Conservation (phyloP, 805 yeast genomes). For the Metschnikowia koreensis region DNA sequence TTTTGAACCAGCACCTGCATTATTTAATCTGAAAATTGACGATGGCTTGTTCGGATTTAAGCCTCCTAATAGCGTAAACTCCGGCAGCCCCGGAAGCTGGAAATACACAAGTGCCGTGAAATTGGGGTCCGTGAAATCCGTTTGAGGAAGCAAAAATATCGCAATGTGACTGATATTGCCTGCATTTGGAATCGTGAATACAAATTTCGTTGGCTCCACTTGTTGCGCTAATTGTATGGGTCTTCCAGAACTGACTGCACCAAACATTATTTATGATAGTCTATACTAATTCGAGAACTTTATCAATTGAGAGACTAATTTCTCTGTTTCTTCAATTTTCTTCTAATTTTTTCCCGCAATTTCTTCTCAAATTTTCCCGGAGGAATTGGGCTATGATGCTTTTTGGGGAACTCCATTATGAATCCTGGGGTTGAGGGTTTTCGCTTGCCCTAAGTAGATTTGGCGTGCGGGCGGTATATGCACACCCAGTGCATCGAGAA, state of each 20-base stretch:
- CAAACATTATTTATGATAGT: too few species aligned
- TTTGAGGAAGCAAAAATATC: conserved; percentile 80
- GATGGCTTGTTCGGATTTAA: conserved; percentile 71
- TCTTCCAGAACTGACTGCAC: conserved; percentile 73
- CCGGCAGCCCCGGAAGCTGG: conserved; percentile 64
- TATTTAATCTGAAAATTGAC: conserved; percentile 82
- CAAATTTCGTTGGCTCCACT: conserved; percentile 66
- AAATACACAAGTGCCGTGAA: conserved; percentile 85
- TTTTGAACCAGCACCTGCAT: conserved; percentile 21
- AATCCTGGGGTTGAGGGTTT: too few species aligned
- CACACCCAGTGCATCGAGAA: conserved; percentile 11
- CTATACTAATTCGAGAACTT: too few species aligned
- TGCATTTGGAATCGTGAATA: conserved; percentile 61
- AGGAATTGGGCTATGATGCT: neutral
- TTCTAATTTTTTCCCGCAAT: neutral
- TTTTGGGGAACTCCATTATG: neutral
- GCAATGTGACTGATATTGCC: conserved; percentile 74
- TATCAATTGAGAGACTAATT: too few species aligned
- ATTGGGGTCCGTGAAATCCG: conserved; percentile 58
- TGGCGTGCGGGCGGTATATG: conserved; percentile 6
- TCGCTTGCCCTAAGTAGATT: conserved; percentile 3
- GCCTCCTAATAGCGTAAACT: conserved; percentile 67
- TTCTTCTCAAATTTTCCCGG: neutral
- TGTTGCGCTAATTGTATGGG: conserved; percentile 59
- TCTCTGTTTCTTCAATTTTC: neutral